These are phyloP conservation scores for Candida mattraensis DNA, from an alignment of 805 yeast genomes.

Conservation along the genomic window DNA sequence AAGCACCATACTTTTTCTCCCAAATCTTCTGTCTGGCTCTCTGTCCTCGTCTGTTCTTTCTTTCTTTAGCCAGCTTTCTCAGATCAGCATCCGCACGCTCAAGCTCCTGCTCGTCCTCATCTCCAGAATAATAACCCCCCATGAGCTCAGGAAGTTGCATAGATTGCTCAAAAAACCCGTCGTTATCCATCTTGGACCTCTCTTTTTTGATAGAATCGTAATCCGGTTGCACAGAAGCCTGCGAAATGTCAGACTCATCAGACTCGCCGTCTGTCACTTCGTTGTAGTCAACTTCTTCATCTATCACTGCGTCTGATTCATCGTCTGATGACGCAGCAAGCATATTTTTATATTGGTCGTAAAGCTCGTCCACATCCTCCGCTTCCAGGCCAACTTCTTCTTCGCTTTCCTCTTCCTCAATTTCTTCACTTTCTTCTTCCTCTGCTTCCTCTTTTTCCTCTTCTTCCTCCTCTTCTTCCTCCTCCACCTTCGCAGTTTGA, in stretches of 20 bases:
- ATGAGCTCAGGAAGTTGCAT: constrained; percentile 65
- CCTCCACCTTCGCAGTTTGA: constrained; percentile 21
- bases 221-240: no score
- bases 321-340: constrained; percentile 46
- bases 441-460: constrained; percentile 11
- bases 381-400: constrained; percentile 6
- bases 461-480: constrained; percentile 20
- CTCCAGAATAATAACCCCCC: constrained; percentile 84
- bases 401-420: constrained; percentile 10
- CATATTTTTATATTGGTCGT: constrained; percentile 29
- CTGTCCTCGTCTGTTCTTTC: constrained; percentile 94
- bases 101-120: constrained; percentile 56
- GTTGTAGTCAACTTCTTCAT: constrained; percentile 45
- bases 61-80: constrained; percentile 49
- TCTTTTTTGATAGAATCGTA: constrained; percentile 58
- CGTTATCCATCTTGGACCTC: constrained; percentile 31
- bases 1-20: constrained; percentile 84
- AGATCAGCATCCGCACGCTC: constrained; percentile 43
- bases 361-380: constrained; percentile 21
- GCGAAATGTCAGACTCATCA: constrained; percentile 12
- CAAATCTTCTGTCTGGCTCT: constrained; percentile 95
- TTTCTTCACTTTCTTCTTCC: constrained; percentile 10
- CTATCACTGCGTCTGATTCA: constrained; percentile 35
- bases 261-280: constrained; percentile 65
- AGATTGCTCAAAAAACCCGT: constrained; percentile 40